Conservation (phyloP, 1,284 basidiomycete genomes). For the Austroboletus sp. region DNA sequence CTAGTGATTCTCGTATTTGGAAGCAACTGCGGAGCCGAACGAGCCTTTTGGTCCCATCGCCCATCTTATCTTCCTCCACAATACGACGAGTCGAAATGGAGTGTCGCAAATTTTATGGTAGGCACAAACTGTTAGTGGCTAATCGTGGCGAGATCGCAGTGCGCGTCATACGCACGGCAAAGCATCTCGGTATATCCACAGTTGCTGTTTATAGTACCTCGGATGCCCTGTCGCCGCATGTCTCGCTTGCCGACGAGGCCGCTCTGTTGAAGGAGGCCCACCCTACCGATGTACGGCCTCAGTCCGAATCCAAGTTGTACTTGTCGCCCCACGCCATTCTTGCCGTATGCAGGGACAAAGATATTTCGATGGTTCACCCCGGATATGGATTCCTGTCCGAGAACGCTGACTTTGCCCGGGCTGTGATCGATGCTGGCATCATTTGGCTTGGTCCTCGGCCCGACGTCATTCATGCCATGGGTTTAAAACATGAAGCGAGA, state of each 20-base stretch:
- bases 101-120: constrained; percentile 13
- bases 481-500: constrained; percentile 58
- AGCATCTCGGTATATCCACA: constrained; percentile 42
- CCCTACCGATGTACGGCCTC: constrained; percentile 5
- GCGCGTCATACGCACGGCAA: constrained; percentile 51
- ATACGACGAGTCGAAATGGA: constrained; percentile 9
- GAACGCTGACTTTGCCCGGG: constrained; percentile 51
- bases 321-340: constrained; percentile 40
- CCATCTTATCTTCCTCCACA: background rate
- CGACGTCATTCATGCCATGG: constrained; percentile 50
- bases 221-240: constrained; percentile 51
- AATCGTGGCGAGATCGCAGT: constrained; percentile 52
- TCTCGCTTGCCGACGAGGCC: constrained; percentile 46
- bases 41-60: too few species aligned
- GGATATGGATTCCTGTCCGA: constrained; percentile 68
- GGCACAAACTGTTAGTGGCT: constrained; percentile 42
- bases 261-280: constrained; percentile 31
- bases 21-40: too few species aligned
- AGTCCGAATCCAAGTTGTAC: constrained; percentile 39
- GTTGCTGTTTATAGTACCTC: constrained; percentile 51
- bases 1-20: background rate
- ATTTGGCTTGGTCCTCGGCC: constrained; percentile 57
- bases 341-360: constrained; percentile 38
- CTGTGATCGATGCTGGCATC: constrained; percentile 46
- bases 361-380: constrained; percentile 55